Evolutionary conservation across 1,139 yeast species (phyloP).

Genomic region (Casaregolazyma suthepensis): DNA sequence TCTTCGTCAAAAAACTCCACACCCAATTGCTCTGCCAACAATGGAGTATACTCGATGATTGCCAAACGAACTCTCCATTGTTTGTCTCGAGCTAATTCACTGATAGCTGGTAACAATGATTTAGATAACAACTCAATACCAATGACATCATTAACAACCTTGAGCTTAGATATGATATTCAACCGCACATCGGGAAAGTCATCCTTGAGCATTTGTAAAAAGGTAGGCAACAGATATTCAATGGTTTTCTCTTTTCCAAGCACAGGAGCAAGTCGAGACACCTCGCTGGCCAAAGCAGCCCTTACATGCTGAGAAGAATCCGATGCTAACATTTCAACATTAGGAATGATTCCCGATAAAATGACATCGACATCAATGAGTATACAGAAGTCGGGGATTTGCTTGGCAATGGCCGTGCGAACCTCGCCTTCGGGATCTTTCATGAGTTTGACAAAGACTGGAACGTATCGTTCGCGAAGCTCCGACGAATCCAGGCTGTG

Average conservation of each 20-base stretch:
- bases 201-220: conserved; percentile 90
- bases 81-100: conserved; percentile 91
- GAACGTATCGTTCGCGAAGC: conserved; percentile 53
- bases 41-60: conserved; percentile 92
- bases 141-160: conserved; percentile 87
- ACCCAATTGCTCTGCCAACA: conserved; percentile 93
- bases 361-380: conserved; percentile 42
- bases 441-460: conserved; percentile 68
- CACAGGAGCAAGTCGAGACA: conserved; percentile 81
- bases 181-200: conserved; percentile 95
- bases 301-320: conserved; percentile 93
- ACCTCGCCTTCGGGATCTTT: conserved; percentile 96
- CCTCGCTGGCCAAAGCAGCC: conserved; percentile 82
- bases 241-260: conserved; percentile 82
- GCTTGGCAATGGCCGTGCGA: conserved; percentile 88
- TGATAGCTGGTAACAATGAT: conserved; percentile 87
- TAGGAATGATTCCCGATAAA: conserved; percentile 69
- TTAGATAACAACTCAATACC: conserved; percentile 86
- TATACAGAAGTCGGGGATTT: conserved; percentile 70
- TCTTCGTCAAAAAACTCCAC: conserved; percentile 90
- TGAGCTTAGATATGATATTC: conserved; percentile 86
- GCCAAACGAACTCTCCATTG: conserved; percentile 98
- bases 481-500: conserved; percentile 52
- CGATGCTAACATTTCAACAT: conserved; percentile 74
- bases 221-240: conserved; percentile 77